Evolutionary conservation across 768 basidiomycete species (phyloP), one percentile per base, ranked within the genome.

Genomic region (Wakefieldia striispora): DNA sequence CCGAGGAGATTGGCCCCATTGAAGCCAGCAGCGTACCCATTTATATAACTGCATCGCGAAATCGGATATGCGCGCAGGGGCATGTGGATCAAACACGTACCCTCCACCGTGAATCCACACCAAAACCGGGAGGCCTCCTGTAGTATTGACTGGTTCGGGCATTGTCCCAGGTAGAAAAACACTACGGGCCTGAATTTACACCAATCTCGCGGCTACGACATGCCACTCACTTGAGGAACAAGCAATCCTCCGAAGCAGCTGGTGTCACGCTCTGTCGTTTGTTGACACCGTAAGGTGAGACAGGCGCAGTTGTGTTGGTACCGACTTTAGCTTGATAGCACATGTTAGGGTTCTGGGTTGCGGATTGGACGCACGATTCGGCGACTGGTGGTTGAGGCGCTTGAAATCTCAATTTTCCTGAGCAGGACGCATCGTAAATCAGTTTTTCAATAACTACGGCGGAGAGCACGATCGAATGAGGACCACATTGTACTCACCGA

Each of bases 61-160:
- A 36, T 47, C 10, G 45, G 24, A 34, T 5, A 17, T 1, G 14
- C 23, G 16, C n/a, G 9, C 3, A 4, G 0, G n/a, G 8, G 13
- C 3, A 24, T 16, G 16, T 2, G 5, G 4, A 31, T 40, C 10
- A 17, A 19, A 29, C 1, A 1, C 59, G 13, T 43, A 67, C 66
- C 66, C 70, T 52, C 69, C 71, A 33, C 71, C 71, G 27, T 72
- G 70, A 43, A 72, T 66, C 61, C 63, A 72, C 7, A 70, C 59
- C 19, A 71, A 37, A 8, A 71, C 68, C 7, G 71, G 71, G 7
- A 66, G 52, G 17, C 47, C 48, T 1, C 47, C 45, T 1, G 21
- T 16, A 6, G 40, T 31, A 13, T 1, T 24, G 19, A 42, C 13
- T 7, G 53, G 39, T n/a, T 49, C 26, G 17, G 45, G 29, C 0